Base-by-base conservation (phyloP, 2,329 filamentous ascomycete genomes). In the Pseudogymnoascus sp. region DNA sequence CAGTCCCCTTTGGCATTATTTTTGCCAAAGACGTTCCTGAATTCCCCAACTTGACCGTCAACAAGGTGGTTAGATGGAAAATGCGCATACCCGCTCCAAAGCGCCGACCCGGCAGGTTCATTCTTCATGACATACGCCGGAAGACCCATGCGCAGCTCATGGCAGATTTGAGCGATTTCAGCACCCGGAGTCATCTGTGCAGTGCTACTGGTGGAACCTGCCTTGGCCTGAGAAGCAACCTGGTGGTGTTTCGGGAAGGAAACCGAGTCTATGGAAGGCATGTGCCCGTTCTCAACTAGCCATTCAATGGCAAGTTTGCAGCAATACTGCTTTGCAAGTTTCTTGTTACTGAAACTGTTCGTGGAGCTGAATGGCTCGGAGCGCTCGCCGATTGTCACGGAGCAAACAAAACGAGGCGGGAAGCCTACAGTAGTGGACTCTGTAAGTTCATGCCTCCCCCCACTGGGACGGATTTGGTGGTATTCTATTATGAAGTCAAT, bases 1-100 rank as follows among this genome's bases (percentile, higher is more conserved):
- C 77, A 77, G 66, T 76, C 75, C 64, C 80, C 76, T 68, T 76
- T 78, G 1, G 79, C 79, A 59, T 72, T 76, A 70, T 78, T 80
- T 72, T 76, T 77, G 3, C 79, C 78, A 63, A 72, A 77, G 0
- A 80, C 69, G 50, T 76, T 72, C 0, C 71, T 63, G 4, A 78
- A 75, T 61, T 75, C 63, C 13, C 64, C 64, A 16, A 65, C n/a
- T 14, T 10, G 26, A 4, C 64, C 63, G 6, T 61, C 47, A 31
- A 65, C 50, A 21, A 61, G 42, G n/a, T 67, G 67, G 47, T 72
- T 68, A 2, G 61, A 63, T 10, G 63, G 64, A 44, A 73, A 74
- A 62, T 72, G 65, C 1, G 71, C 72, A 56, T 68, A 70, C 0
- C 65, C 69, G 16, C 66, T 60, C 24, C 67, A 73, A 2, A 73